These are phyloP conservation scores for Coemansia sp. DNA, from an alignment of 192 early-diverging fungal genomes.

Conservation along the genomic window DNA sequence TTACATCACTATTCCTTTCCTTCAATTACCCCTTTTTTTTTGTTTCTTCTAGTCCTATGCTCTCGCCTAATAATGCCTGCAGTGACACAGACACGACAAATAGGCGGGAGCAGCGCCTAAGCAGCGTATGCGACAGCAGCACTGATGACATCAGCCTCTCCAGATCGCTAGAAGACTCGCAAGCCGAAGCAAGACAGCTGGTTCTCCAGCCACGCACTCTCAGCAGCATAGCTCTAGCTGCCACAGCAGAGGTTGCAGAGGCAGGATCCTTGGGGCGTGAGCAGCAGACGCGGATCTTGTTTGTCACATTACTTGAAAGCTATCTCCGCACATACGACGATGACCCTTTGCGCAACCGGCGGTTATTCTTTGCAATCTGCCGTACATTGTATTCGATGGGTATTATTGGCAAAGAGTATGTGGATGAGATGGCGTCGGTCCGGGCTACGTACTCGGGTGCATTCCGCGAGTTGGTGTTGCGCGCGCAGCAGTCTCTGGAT, in stretches of 20 bases:
- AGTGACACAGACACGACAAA: background rate
- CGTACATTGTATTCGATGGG: slow-evolving; percentile 86
- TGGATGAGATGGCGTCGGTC: slow-evolving; percentile 84
- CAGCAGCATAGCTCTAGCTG: background rate
- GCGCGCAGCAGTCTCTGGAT: slow-evolving; percentile 66
- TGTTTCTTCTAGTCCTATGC: background rate
- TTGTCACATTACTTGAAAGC: slow-evolving; percentile 89
- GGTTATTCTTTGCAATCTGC: slow-evolving; percentile 87
- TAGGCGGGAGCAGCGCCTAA: background rate
- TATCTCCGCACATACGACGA: slow-evolving; percentile 90
- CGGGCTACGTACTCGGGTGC: slow-evolving; percentile 82
- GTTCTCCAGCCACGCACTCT: slow-evolving; percentile 4
- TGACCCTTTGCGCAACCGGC: slow-evolving; percentile 79
- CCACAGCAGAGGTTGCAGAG: slow-evolving; percentile 3
- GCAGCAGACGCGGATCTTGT: slow-evolving; percentile 75
- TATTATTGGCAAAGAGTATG: slow-evolving; percentile 71
- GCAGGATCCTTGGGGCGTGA: slow-evolving; percentile 40
- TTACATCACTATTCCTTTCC: background rate
- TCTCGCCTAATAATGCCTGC: background rate
- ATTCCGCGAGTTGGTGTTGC: slow-evolving; percentile 80
- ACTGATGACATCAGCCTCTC: background rate
- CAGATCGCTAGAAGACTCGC: background rate
- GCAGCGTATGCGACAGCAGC: slow-evolving; percentile 6
- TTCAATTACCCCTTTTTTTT: background rate
- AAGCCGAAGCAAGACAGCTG: background rate